Conservation (phyloP, 2,329 filamentous ascomycete species). For the Ceratocystis ficicola region DNA sequence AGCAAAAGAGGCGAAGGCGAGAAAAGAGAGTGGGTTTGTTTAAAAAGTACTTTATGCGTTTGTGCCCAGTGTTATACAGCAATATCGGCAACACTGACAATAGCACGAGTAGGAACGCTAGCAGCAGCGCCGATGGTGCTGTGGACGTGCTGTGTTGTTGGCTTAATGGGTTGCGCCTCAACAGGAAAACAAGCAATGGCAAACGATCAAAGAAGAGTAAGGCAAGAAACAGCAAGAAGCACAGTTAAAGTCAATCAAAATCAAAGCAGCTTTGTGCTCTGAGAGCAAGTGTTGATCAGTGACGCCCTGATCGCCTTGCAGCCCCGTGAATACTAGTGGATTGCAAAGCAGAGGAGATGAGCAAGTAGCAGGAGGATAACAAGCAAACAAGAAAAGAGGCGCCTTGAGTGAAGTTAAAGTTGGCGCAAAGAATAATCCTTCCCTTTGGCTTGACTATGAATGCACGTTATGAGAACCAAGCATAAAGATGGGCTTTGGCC, state of each 20-base stretch:
- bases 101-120: not conserved
- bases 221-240: too few species aligned
- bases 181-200: too few species aligned
- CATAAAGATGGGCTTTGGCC: not conserved
- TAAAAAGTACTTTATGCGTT: too few species aligned
- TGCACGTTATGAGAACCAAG: not conserved
- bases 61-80: not conserved
- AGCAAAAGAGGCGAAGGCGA: not conserved
- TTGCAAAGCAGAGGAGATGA: not conserved
- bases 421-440: slow-evolving; percentile 7
- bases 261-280: not conserved
- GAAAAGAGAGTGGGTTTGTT: not conserved
- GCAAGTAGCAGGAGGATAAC: not conserved
- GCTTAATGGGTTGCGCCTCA: not conserved
- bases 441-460: not conserved
- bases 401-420: not conserved
- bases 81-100: not conserved
- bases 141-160: not conserved
- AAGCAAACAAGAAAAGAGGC: not conserved
- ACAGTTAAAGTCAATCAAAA: too few species aligned
- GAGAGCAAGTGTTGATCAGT: not conserved
- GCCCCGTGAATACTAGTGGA: not conserved
- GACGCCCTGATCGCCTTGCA: slow-evolving; percentile 4
- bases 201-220: too few species aligned
- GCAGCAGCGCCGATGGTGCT: not conserved